Evolutionary conservation across 108 stramenopile genomes (phyloP).

Genomic region (Asterionellopsis glacialis): DNA sequence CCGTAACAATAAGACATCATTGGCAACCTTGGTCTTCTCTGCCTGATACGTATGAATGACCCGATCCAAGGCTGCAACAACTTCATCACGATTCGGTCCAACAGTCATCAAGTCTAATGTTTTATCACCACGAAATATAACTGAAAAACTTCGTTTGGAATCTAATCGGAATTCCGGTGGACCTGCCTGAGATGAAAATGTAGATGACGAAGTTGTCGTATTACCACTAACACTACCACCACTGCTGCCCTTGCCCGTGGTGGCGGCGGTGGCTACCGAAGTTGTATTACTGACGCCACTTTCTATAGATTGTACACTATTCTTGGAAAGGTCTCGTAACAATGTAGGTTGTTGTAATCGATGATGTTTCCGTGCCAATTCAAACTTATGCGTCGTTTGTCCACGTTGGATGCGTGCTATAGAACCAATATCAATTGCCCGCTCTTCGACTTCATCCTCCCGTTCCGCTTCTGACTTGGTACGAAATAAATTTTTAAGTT

Average conservation of each 20-base stretch:
- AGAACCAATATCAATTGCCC: slow-evolving; percentile 68
- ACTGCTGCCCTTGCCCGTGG: too few species aligned
- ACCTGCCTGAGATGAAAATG: not conserved
- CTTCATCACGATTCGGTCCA: slow-evolving; percentile 53
- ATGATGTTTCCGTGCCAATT: slow-evolving; percentile 20
- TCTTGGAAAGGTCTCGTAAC: too few species aligned
- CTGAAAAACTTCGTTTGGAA: slow-evolving; percentile 61
- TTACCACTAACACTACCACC: not conserved
- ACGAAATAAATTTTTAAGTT: not conserved
- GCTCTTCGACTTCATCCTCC: slow-evolving; percentile 3
- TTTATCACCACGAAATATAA: slow-evolving; percentile 74
- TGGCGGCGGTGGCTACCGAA: too few species aligned
- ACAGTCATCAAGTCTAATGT: slow-evolving; percentile 75
- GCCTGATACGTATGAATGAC: slow-evolving; percentile 51
- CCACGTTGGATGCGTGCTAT: slow-evolving; percentile 83
- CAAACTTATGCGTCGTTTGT: slow-evolving; percentile 54
- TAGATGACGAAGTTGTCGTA: slow-evolving; percentile 10
- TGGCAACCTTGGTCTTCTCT: slow-evolving; percentile 61
- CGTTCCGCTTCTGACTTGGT: not conserved
- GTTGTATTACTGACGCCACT: too few species aligned
- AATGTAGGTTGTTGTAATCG: too few species aligned
- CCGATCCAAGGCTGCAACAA: slow-evolving; percentile 56
- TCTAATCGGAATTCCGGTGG: slow-evolving; percentile 23
- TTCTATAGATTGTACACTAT: too few species aligned
- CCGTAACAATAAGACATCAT: slow-evolving; percentile 74